A percentile compares a stretch with the other conserved stretches of the same genome.
Conservation (phyloP, 352 stramenopile genomes). For the Pelagophyceae sp. region DNA sequence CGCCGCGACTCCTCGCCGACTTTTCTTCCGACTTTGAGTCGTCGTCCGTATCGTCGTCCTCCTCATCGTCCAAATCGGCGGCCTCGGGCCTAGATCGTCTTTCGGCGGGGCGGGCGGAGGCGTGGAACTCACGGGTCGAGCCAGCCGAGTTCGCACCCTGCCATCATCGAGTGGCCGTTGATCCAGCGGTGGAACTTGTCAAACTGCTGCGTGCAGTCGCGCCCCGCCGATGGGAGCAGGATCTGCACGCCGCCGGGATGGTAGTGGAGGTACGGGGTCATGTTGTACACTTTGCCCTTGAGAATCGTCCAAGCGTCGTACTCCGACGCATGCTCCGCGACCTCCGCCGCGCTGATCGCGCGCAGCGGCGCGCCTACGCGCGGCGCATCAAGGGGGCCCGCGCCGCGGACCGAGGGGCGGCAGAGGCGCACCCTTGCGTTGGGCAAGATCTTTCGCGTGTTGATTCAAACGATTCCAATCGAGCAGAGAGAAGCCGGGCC, state of each 20-base stretch:
- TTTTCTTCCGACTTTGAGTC: too few species aligned
- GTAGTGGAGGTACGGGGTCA: slow-evolving; percentile 91
- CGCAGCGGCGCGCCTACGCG: too few species aligned
- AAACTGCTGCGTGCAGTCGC: slow-evolving; percentile 86
- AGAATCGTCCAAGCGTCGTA: slow-evolving; percentile 86
- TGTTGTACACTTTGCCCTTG: slow-evolving; percentile 86
- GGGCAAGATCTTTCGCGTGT: slow-evolving; percentile 68
- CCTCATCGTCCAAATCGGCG: neutral
- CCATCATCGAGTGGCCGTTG: slow-evolving; percentile 76
- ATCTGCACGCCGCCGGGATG: slow-evolving; percentile 88
- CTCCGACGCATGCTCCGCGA: slow-evolving; percentile 66
- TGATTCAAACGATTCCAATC: slow-evolving; percentile 82
- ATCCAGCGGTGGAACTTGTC: slow-evolving; percentile 93
- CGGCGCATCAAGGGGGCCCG: too few species aligned
- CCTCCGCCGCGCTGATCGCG: slow-evolving; percentile 62
- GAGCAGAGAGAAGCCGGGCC: slow-evolving; percentile 77
- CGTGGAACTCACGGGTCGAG: too few species aligned
- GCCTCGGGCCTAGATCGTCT: too few species aligned
- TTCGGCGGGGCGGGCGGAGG: too few species aligned
- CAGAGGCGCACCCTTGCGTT: slow-evolving; percentile 45
- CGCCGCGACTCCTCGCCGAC: too few species aligned
- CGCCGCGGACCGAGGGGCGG: neutral
- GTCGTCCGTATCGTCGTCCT: too few species aligned
- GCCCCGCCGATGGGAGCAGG: slow-evolving; percentile 64
- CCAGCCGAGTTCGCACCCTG: slow-evolving; percentile 21